A percentile compares a stretch with the other conserved stretches of the same genome.
phyloP scores from a whole-genome alignment of 495 filamentous ascomycete species.

The Staphylotrichum tortipilum region DNA sequence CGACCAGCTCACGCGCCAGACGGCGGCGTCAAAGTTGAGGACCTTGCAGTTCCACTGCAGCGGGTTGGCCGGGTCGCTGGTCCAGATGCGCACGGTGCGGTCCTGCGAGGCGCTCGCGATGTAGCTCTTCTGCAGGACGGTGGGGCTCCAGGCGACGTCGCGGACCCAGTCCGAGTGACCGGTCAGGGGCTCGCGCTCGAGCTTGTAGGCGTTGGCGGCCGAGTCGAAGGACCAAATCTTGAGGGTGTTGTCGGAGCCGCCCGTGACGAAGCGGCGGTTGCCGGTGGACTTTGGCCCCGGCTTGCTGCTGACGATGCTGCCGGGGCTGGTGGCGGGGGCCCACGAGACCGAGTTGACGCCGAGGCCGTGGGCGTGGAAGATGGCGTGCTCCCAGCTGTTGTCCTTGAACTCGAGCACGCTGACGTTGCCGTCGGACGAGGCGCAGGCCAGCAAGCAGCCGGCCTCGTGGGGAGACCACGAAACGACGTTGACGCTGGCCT shows the following conservation, averaged over 20 bases:
- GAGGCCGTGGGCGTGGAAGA: slow-evolving; percentile 84
- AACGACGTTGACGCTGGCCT: slow-evolving; percentile 91
- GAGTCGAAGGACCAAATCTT: slow-evolving; percentile 71
- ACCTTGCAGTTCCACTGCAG: slow-evolving; percentile 73
- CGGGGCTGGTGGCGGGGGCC: slow-evolving; percentile 76
- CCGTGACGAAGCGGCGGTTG: slow-evolving; percentile 77
- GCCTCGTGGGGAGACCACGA: slow-evolving; percentile 95
- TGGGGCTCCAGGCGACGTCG: slow-evolving; percentile 94
- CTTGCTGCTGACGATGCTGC: slow-evolving; percentile 65
- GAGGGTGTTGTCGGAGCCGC: slow-evolving; percentile 84
- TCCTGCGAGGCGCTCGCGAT: slow-evolving; percentile 94
- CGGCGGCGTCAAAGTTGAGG: slow-evolving; percentile 74
- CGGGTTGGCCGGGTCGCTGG: slow-evolving; percentile 50
- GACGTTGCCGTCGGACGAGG: slow-evolving; percentile 86
- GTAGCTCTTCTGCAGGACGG: slow-evolving; percentile 86
- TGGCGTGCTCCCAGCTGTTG: slow-evolving; percentile 74
- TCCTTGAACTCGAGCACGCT: slow-evolving; percentile 93
- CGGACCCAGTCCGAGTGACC: slow-evolving; percentile 97
- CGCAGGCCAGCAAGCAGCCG: slow-evolving; percentile 89
- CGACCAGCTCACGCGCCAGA: slow-evolving; percentile 98
- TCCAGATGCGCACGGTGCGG: slow-evolving; percentile 96
- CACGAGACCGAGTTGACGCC: slow-evolving; percentile 94
- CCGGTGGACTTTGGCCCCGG: slow-evolving; percentile 50
- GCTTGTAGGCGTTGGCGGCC: slow-evolving; percentile 41
- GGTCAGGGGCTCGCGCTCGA: slow-evolving; percentile 45